A percentile compares a stretch with the other conserved stretches of the same genome.
Evolutionary conservation across 2,329 filamentous ascomycete genomes (phyloP).

Genomic region (Pezicula carpinea): DNA sequence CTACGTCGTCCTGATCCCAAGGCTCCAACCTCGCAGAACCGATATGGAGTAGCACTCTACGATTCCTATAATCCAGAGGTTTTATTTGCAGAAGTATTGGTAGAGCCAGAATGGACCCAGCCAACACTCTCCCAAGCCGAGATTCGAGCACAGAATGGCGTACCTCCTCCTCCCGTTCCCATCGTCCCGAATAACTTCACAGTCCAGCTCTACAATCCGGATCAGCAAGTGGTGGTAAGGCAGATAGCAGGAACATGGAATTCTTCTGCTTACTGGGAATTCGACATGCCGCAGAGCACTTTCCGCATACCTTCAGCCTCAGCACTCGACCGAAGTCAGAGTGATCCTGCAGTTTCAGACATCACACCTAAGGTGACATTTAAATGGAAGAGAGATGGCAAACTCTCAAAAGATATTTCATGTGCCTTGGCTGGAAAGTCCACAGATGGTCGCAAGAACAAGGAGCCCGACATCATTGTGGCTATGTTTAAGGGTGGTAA

Average conservation of each 20-base stretch:
- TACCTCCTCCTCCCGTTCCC: slow-evolving; percentile 62
- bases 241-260: slow-evolving; percentile 75
- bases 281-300: slow-evolving; percentile 81
- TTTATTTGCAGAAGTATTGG: slow-evolving; percentile 80
- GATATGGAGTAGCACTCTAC: slow-evolving; percentile 81
- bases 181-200: slow-evolving; percentile 72
- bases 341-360: slow-evolving; percentile 49
- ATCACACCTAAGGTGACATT: slow-evolving; percentile 74
- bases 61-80: slow-evolving; percentile 78
- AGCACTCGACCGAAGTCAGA: slow-evolving; percentile 68
- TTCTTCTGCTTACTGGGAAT: slow-evolving; percentile 78
- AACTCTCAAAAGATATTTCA: slow-evolving; percentile 80
- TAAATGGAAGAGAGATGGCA: slow-evolving; percentile 84
- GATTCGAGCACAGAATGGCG: slow-evolving; percentile 64
- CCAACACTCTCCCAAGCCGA: slow-evolving; percentile 78
- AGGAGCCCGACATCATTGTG: slow-evolving; percentile 94
- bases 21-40: slow-evolving; percentile 67
- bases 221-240: slow-evolving; percentile 71
- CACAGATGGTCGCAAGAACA: slow-evolving; percentile 69
- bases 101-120: slow-evolving; percentile 81
- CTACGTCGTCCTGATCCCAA: slow-evolving; percentile 71
- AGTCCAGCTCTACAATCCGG: slow-evolving; percentile 91
- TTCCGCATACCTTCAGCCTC: slow-evolving; percentile 79
- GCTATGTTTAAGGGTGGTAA: slow-evolving; percentile 74
- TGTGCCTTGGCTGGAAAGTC: slow-evolving; percentile 81